Base-by-base conservation (phyloP, 2,329 filamentous ascomycete genomes). In the Colletotrichum karsti region DNA sequence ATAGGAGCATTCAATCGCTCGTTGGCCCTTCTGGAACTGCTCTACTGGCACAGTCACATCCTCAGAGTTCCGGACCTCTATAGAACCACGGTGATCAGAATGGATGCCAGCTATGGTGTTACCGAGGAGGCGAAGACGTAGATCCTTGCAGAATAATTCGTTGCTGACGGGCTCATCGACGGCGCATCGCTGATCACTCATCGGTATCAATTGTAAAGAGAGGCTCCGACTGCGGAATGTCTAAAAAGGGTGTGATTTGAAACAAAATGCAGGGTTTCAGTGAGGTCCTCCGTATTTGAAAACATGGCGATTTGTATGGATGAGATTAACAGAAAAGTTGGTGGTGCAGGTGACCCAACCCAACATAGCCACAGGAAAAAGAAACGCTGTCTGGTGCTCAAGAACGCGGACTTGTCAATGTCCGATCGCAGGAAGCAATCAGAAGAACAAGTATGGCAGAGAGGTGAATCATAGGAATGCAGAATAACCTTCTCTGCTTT, bases 331-430 rank as follows among this genome's bases (percentile, higher is more conserved):
- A 22, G 48, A 42, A 46, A 67, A 57, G 30, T 59, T 51, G 46
- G 50, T 37, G 33, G 22, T 15, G 59, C 51, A 51, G 65, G 10
- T 59, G 54, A 67, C 53, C 46, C 28, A 64, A 64, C n/a, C n/a
- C n/a, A n/a, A n/a, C n/a, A n/a, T n/a, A n/a, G 64, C 60, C 64
- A 67, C 30, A 4, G 28, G 24, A 63, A 58, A 63, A 67, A 57
- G 42, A 63, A 63, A 57, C 22, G 44, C 26, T 41, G 35, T 30
- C 39, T 39, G 51, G 35, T 41, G 51, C 51, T 33, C 51, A 12
- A 4, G 20, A 22, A 46, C 20, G 8, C 22, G n/a, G n/a, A n/a
- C n/a, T n/a, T n/a, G n/a, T n/a, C n/a, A n/a, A n/a, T n/a, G n/a
- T n/a, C n/a, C n/a, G n/a, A n/a, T n/a, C n/a, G n/a, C n/a, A n/a